Evolutionary conservation across 495 filamentous ascomycete species (phyloP).

Genomic region (Penicillium diatomitis): DNA sequence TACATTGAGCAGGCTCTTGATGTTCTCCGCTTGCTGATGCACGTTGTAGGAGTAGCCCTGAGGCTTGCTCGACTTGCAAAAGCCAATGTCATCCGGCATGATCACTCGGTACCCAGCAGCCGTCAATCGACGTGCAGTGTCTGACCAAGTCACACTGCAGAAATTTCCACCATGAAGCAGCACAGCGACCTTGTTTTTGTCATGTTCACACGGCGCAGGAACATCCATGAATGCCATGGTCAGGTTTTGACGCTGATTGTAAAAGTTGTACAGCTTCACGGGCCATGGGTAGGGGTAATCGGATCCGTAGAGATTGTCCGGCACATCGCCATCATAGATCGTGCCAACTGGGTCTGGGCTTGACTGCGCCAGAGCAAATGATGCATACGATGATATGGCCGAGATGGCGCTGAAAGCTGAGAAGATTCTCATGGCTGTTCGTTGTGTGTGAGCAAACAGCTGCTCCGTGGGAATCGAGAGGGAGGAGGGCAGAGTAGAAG

Average conservation of each 20-base stretch:
- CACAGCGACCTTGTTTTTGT: background rate
- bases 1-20: slow-evolving; percentile 8
- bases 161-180: slow-evolving; percentile 12
- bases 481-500: no score
- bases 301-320: slow-evolving; percentile 4
- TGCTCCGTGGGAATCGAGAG: no score
- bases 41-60: slow-evolving; percentile 12
- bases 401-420: background rate
- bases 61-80: slow-evolving; percentile 14
- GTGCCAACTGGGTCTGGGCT: slow-evolving; percentile 7
- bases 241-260: slow-evolving; percentile 9
- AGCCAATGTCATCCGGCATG: slow-evolving; percentile 11
- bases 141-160: slow-evolving; percentile 11
- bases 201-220: background rate
- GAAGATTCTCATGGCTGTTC: background rate
- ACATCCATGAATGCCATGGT: slow-evolving; percentile 11
- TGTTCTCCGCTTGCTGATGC: slow-evolving; percentile 8
- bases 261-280: slow-evolving; percentile 10
- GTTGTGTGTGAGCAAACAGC: no score
- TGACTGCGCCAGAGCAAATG: slow-evolving; percentile 3
- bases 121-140: slow-evolving; percentile 6
- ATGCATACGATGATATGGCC: background rate
- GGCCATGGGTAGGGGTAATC: slow-evolving; percentile 10
- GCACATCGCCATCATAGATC: slow-evolving; percentile 6
- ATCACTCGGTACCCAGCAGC: slow-evolving; percentile 11